Base-by-base conservation (phyloP, 2,329 filamentous ascomycete species). In the Talaromyces sp. region DNA sequence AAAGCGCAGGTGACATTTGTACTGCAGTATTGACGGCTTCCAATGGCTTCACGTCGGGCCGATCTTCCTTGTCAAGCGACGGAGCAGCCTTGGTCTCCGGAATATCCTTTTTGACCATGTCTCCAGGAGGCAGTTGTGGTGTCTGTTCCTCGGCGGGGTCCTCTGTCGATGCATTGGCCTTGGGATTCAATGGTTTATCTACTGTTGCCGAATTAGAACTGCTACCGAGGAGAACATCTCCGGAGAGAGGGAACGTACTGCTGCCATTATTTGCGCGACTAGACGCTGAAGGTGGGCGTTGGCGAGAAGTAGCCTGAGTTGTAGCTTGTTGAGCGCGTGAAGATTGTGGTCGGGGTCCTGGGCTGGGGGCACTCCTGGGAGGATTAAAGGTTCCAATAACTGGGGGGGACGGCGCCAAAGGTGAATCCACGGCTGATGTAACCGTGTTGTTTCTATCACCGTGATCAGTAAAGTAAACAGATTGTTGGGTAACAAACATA, bases 251-350 rank as follows among this genome's bases (percentile, higher is more conserved):
- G 28, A 75, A 75, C 63, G 67, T 72, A 69, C 75, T 80, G 62
- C 83, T 84, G 70, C 86, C 89, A 16, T 50, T n/a, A 7, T 82
- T 77, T 31, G 73, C 66, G 67, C 86, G 88, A 67, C 80, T 87
- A 2, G 87, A 84, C 11, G 84, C 80, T 1, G 86, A 84, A 1
- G 88, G 76, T 1, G 87, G 84, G 39, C 85, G 80, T 58, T 90
- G 80, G 50, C 79, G 80, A 40, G 75, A 86, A 37, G 79, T 78
- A n/a, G 84, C 83, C 63, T 86, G 84, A 61, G 85, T 83, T 16
- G 90, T 91, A 70, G 89, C 93, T 72, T 92, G 91, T 70, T 92
- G 87, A 40, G 86, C 86, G 67, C 91, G 86, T 5, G 89, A 86
- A 5, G 88, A 87, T 58, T 85, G 82, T 12, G 90, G 88, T 48